Evolutionary conservation across 2,329 filamentous ascomycete genomes (phyloP).

Genomic region (Ceratocystis diversiconidia): DNA sequence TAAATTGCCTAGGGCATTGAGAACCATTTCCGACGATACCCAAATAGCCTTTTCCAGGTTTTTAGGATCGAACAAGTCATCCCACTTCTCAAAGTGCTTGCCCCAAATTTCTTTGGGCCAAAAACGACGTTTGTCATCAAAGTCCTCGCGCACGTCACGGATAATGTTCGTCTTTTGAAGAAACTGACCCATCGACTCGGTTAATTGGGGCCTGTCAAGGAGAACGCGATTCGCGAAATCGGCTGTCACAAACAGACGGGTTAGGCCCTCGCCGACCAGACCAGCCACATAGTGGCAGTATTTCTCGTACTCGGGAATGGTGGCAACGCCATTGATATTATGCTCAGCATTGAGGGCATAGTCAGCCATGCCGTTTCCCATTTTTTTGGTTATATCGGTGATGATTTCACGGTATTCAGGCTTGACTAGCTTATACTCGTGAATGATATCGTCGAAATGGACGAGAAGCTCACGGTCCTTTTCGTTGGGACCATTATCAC

Average conservation of each 20-base stretch:
- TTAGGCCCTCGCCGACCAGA: constrained; percentile 88
- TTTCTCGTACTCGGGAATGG: constrained; percentile 76
- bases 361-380: constrained; percentile 98
- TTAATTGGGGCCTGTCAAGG: constrained; percentile 61
- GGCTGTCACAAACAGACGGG: constrained; percentile 75
- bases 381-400: constrained; percentile 79
- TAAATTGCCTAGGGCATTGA: constrained; percentile 71
- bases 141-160: constrained; percentile 83
- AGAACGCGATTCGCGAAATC: constrained; percentile 77
- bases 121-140: constrained; percentile 74
- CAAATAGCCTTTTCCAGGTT: constrained; percentile 65
- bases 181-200: constrained; percentile 94
- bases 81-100: constrained; percentile 80
- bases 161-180: constrained; percentile 99
- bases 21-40: constrained; percentile 85
- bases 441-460: constrained; percentile 75
- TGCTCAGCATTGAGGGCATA: constrained; percentile 74
- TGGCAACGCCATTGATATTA: constrained; percentile 66
- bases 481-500: constrained; percentile 73
- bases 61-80: constrained; percentile 75
- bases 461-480: constrained; percentile 88
- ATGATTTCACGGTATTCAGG: constrained; percentile 73
- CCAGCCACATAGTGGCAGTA: constrained; percentile 99
- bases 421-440: constrained; percentile 81
- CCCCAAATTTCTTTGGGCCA: constrained; percentile 96